Percentiles rank a stretch among this genome's conserved stretches.
phyloP scores from a whole-genome alignment of 352 stramenopile genomes.

The Pythium coloratum region DNA sequence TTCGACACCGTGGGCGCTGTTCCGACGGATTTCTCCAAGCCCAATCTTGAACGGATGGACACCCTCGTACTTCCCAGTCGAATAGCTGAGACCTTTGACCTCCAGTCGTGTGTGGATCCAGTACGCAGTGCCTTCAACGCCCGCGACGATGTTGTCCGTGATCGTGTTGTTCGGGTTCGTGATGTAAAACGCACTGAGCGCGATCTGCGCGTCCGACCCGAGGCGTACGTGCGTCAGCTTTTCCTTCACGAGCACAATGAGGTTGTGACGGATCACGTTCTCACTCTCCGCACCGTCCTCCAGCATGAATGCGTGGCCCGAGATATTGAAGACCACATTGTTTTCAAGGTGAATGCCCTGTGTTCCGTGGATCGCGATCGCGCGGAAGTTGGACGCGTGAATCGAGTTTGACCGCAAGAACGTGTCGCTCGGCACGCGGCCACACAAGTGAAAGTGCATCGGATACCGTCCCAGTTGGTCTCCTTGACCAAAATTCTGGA shows the following conservation, averaged over 20 bases:
- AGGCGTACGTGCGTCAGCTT: conserved; percentile 30
- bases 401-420: conserved; percentile 43
- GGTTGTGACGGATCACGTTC: conserved; percentile 56
- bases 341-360: conserved; percentile 38
- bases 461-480: conserved; percentile 46
- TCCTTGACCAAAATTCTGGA: conserved; percentile 49
- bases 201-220: conserved; percentile 27
- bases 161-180: conserved; percentile 55
- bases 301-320: conserved; percentile 50
- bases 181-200: conserved; percentile 46
- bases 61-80: conserved; percentile 29
- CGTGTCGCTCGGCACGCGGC: conserved; percentile 26
- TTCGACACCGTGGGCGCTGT: conserved; percentile 30
- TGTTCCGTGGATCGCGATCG: conserved; percentile 48
- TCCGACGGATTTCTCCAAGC: conserved; percentile 29
- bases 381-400: conserved; percentile 44
- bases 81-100: conserved; percentile 33
- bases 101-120: conserved; percentile 44
- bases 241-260: conserved; percentile 40
- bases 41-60: conserved; percentile 32
- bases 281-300: conserved; percentile 62
- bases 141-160: conserved; percentile 40
- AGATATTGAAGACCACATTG: conserved; percentile 52
- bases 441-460: conserved; percentile 48
- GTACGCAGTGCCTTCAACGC: conserved; percentile 43